These are phyloP conservation scores for Benincasa hispida DNA, from an alignment of 306 rosid species.

Conservation along the genomic window DNA sequence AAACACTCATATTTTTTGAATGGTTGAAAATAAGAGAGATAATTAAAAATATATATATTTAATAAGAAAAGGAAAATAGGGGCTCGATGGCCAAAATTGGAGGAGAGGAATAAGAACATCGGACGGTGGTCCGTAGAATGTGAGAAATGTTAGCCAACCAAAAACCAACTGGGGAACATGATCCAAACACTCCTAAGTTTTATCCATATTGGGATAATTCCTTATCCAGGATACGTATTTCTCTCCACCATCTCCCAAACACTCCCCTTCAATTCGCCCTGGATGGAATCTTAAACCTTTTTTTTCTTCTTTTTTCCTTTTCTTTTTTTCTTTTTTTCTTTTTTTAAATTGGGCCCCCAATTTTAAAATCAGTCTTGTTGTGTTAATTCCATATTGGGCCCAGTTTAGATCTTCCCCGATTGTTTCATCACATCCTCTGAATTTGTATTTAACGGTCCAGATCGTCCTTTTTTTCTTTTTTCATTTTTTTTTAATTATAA, in stretches of 20 bases:
- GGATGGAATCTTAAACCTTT: too few relatives aligned
- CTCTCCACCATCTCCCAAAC: background rate
- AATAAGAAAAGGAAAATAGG: too few relatives aligned
- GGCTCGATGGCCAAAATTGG: background rate
- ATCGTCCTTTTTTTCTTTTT: background rate
- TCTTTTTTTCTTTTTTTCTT: background rate
- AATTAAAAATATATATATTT: too few relatives aligned
- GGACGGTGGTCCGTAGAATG: background rate
- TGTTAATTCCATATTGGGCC: conserved; percentile 3
- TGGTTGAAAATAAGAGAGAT: too few relatives aligned
- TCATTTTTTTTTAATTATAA: background rate
- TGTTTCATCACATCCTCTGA: background rate
- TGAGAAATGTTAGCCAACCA: background rate
- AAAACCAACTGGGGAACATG: background rate
- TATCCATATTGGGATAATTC: background rate
- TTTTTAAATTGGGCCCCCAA: background rate
- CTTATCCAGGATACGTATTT: background rate
- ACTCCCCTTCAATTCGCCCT: background rate
- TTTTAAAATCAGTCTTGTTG: background rate
- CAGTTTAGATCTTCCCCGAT: background rate
- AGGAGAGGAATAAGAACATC: background rate
- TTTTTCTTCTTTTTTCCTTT: too few relatives aligned
- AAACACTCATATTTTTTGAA: too few relatives aligned
- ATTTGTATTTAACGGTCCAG: background rate
- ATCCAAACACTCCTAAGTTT: background rate